Evolutionary conservation across 805 yeast species (phyloP).

Genomic region (Yamadazyma takamatsuzukensis): DNA sequence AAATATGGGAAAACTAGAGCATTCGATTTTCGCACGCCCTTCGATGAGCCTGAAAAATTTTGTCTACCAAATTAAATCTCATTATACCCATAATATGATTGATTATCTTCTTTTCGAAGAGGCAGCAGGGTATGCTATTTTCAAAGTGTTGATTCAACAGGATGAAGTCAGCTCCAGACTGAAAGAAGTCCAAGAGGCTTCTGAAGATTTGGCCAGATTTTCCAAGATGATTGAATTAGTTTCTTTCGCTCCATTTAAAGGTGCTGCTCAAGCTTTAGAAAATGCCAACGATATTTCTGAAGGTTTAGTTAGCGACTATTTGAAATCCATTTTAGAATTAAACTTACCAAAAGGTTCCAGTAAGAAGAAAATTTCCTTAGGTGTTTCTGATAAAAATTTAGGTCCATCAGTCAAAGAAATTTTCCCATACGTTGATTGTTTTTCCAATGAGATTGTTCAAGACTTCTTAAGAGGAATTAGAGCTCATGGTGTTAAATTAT

Average conservation of each 20-base stretch:
- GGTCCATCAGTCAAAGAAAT: slow-evolving; percentile 95
- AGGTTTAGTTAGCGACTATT: slow-evolving; percentile 90
- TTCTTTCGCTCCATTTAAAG: slow-evolving; percentile 97
- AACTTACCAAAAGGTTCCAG: slow-evolving; percentile 79
- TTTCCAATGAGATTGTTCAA: slow-evolving; percentile 88
- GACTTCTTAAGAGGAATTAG: slow-evolving; percentile 95
- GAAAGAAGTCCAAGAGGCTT: slow-evolving; percentile 90
- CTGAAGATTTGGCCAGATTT: slow-evolving; percentile 79
- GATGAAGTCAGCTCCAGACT: slow-evolving; percentile 90
- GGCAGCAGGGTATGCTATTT: slow-evolving; percentile 97
- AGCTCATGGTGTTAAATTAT: slow-evolving; percentile 80
- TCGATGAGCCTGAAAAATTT: slow-evolving; percentile 8
- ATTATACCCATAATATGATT: slow-evolving; percentile 38
- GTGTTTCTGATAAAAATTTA: slow-evolving; percentile 89
- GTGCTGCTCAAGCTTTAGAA: slow-evolving; percentile 98
- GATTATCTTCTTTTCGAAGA: slow-evolving; percentile 95
- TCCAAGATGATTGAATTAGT: slow-evolving; percentile 91
- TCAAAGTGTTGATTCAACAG: slow-evolving; percentile 89
- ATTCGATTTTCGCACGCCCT: slow-evolving; percentile 1
- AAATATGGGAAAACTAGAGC: no score
- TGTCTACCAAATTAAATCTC: slow-evolving; percentile 5
- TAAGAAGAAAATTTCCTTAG: slow-evolving; percentile 68
- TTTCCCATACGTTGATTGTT: slow-evolving; percentile 86
- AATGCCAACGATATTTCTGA: slow-evolving; percentile 97
- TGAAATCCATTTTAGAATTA: slow-evolving; percentile 83